Base-by-base conservation (phyloP, 169 alveolate species). In the Plasmodium falciparum region DNA sequence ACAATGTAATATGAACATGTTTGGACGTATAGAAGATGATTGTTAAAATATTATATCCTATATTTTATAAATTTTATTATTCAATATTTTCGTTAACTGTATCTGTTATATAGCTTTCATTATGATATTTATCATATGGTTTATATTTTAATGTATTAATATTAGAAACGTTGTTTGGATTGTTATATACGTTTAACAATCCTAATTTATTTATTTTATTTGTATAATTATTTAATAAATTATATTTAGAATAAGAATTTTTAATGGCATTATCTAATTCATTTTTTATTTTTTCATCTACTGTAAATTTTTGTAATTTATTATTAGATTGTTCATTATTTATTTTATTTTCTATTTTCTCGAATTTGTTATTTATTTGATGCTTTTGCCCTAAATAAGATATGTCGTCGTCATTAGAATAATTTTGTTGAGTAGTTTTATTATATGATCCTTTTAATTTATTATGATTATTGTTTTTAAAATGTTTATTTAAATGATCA, bases 251-350 rank as follows among this genome's bases (percentile, higher is more conserved):
- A 54, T 83, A 63, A 4, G 91, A 61, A 33, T 56, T 52, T 69
- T 61, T 58, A 49, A 83, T 59, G 12, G 91, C 91, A 15, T 83
- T 43, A 71, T 83, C 91, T 63, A 83, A 54, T 50, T 39, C 24
- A 13, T 52, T 54, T 20, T 83, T 54, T 13, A 54, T 26, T 0
- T 17, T 72, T 56, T 47, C 69, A 11, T 69, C 26, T 8, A 56
- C 45, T 2, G 54, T 24, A 39, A 78, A 70, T 13, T 20, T 72
- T 72, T 22, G 3, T 6, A 39, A 45, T 12, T 3, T 24, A 20
- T 12, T 33, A 9, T n/a, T 39, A 5, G 47, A 5, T 39, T 39
- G 47, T 39, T 39, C 47, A 39, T 39, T 39, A 39, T 39, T 39
- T 12, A 43, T 15, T 39, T 33, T n/a, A n/a, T 29, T 29, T 43